Conservation (phyloP, 345 rosid genomes). For the Brassica nigra region DNA sequence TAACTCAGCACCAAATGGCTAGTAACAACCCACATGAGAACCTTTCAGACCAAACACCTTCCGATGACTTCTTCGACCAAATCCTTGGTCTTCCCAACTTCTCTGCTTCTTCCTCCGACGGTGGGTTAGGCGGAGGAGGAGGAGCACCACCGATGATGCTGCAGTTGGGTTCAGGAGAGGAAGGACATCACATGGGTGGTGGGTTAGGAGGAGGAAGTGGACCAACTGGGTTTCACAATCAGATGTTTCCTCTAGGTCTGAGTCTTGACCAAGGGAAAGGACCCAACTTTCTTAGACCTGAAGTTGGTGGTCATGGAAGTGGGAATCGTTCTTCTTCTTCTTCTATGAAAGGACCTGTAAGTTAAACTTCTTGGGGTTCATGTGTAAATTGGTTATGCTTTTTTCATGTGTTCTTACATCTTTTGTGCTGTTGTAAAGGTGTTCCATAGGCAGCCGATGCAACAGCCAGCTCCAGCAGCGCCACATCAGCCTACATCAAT, state of each 20-base stretch:
- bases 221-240: conserved; percentile 61
- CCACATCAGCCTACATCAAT: conserved; percentile 85
- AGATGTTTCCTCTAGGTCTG: conserved; percentile 76
- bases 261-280: conserved; percentile 93
- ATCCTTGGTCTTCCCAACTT: conserved; percentile 78
- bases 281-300: conserved; percentile 67
- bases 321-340: conserved; percentile 69
- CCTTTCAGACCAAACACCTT: conserved; percentile 44
- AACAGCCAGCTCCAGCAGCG: conserved; percentile 63
- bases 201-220: conserved; percentile 52
- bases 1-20: conserved; percentile 53
- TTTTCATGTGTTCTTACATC: background rate
- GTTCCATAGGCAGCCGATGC: conserved; percentile 87
- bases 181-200: conserved; percentile 51
- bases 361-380: conserved; percentile 8
- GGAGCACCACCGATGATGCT: conserved; percentile 74
- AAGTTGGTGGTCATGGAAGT: conserved; percentile 73
- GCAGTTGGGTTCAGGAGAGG: conserved; percentile 83
- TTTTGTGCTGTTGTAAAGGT: conserved; percentile 51
- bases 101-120: conserved; percentile 55
- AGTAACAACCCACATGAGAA: conserved; percentile 62
- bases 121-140: conserved; percentile 46
- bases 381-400: background rate
- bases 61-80: conserved; percentile 94
- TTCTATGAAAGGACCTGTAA: conserved; percentile 67